Conservation (phyloP, 495 filamentous ascomycete species). For the Daldinia decipiens region DNA sequence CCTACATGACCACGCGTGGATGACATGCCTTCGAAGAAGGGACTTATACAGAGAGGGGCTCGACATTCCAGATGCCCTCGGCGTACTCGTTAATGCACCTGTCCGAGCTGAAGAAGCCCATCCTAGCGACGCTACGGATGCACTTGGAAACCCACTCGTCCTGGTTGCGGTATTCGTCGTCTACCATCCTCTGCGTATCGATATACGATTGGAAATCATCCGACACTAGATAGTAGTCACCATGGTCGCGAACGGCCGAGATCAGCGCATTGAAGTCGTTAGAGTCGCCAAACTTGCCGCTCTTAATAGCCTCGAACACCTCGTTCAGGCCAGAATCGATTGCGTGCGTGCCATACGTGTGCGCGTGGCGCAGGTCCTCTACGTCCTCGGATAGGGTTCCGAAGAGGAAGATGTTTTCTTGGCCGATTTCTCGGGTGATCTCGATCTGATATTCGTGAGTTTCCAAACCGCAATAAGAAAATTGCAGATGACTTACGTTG, state of each 20-base stretch:
- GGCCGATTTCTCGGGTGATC: conserved; percentile 96
- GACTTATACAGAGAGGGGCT: conserved; percentile 66
- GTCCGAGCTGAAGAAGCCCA: conserved; percentile 98
- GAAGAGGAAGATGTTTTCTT: conserved; percentile 98
- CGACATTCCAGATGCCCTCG: conserved; percentile 95
- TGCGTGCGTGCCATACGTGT: conserved; percentile 81
- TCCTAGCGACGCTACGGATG: conserved; percentile 85
- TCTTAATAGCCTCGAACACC: conserved; percentile 86
- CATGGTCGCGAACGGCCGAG: conserved; percentile 85
- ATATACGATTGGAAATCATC: conserved; percentile 96
- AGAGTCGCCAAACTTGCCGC: conserved; percentile 79
- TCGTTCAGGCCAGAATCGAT: conserved; percentile 77
- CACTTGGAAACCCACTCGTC: conserved; percentile 91
- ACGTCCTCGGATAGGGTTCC: conserved; percentile 97
- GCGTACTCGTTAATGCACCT: conserved; percentile 99
- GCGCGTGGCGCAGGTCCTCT: conserved; percentile 91
- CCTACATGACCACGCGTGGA: not conserved
- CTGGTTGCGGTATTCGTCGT: conserved; percentile 88
- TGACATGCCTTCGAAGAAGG: not conserved
- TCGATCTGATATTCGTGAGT: conserved; percentile 72
- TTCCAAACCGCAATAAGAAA: too few species aligned
- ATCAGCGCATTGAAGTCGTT: conserved; percentile 81
- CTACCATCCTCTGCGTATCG: conserved; percentile 87
- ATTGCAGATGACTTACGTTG: conserved; percentile 71
- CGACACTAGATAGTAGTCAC: conserved; percentile 96